Evolutionary conservation across 768 basidiomycete species (phyloP).

Genomic region (Lactarius indigo): DNA sequence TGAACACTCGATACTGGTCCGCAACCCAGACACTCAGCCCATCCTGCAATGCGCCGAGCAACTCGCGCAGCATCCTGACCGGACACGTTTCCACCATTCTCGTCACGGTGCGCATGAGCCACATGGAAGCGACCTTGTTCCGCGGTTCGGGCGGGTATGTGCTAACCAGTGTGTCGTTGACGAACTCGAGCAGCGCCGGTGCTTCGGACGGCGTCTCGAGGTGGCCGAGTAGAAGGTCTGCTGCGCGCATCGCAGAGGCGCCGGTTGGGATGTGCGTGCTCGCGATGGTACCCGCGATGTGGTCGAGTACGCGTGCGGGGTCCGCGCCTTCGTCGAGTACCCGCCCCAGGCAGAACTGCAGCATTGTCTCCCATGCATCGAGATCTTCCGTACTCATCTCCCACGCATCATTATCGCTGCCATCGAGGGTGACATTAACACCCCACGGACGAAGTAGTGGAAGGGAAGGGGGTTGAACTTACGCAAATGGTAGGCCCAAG

Average conservation of each 20-base stretch:
- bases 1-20: slow-evolving; percentile 52
- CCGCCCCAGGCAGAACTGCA: slow-evolving; percentile 48
- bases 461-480: slow-evolving; percentile 28
- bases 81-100: slow-evolving; percentile 56
- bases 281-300: slow-evolving; percentile 47
- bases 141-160: slow-evolving; percentile 64
- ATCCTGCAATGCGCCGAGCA: slow-evolving; percentile 51
- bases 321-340: slow-evolving; percentile 63
- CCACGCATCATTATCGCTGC: slow-evolving; percentile 39
- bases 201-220: slow-evolving; percentile 58
- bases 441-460: not conserved
- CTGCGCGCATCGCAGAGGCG: slow-evolving; percentile 47
- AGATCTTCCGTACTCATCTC: slow-evolving; percentile 53
- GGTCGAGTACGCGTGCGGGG: slow-evolving; percentile 49
- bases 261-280: slow-evolving; percentile 38
- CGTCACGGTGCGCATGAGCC: slow-evolving; percentile 58
- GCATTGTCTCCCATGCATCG: slow-evolving; percentile 55
- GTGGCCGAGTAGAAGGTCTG: slow-evolving; percentile 58
- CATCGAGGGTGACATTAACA: not conserved
- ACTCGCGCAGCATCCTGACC: slow-evolving; percentile 38
- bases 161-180: slow-evolving; percentile 54
- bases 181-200: slow-evolving; percentile 50
- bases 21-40: slow-evolving; percentile 60
- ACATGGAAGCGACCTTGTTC: slow-evolving; percentile 52
- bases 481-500: slow-evolving; percentile 62